Base-by-base conservation (phyloP, 805 yeast genomes). In the Saccharomycopsis fibuligera region DNA sequence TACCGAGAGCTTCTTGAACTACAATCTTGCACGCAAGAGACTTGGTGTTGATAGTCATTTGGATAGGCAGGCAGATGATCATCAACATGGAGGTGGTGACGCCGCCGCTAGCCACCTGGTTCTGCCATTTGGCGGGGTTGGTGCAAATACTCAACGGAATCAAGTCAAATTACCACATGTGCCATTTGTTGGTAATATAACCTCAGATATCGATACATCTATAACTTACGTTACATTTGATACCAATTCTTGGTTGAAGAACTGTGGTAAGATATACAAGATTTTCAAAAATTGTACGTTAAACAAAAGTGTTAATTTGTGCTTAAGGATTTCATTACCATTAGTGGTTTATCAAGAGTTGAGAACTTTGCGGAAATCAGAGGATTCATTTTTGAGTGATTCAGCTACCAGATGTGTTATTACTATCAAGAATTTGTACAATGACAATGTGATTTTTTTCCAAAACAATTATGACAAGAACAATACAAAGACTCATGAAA, bases 391-490 rank as follows among this genome's bases (percentile, higher is more conserved):
- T 3, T 80, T 85, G 17, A 78, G 87, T 1, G 93, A 85, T 60
- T 83, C 89, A 2, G 91, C 91, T 0, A 83, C 91, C 0, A 66
- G 95, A 45, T 85, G 89, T 1, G 89, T 85, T 5, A 81, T 85
- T 3, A 81, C 84, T 5, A 73, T 83, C 36, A 69, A 90, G 52
- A 89, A 83, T 57, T 65, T 85, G 45, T 80, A 78, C 56, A 60
- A 72, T 17, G 79, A 81, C 25, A 56, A 50, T 42, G 40, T 47
- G 30, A 24, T 35, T 19, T 50, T 41, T 37, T 47, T 47, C 21
- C 39, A 41, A 29, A 41, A 50, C 17, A 43, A 44, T 27, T 44
- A 31, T 16, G 38, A 31, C 29, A 38, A 36, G n/a, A 17, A 14
- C 25, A 41, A 35, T 27, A n/a, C 24, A 12, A 40, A 31, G 12